Conservation (phyloP, 2,329 filamentous ascomycete species). For the Albifimbria verrucaria region DNA sequence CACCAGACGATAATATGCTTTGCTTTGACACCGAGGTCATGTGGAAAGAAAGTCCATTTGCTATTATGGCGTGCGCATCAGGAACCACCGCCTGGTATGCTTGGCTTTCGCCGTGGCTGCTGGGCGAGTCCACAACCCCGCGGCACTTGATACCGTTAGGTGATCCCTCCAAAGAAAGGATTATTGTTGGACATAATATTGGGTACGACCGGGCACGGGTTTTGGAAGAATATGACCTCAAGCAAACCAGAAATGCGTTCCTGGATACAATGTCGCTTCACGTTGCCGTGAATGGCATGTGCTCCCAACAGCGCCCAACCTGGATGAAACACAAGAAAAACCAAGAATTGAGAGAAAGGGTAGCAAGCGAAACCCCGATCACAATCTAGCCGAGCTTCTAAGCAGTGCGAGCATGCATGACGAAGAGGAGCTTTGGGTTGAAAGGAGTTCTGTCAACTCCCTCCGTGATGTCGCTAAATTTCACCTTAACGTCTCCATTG, state of each 20-base stretch:
- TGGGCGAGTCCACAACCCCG: constrained; percentile 74
- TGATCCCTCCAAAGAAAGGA: constrained; percentile 65
- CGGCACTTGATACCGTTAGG: constrained; percentile 85
- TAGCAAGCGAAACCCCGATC: constrained; percentile 68
- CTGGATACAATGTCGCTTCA: constrained; percentile 98
- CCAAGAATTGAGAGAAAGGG: constrained; percentile 75
- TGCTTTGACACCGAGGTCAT: constrained; percentile 97
- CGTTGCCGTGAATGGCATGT: constrained; percentile 98
- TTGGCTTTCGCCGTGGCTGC: constrained; percentile 93
- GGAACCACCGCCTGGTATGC: constrained; percentile 92
- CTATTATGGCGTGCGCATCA: constrained; percentile 94
- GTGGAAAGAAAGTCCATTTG: constrained; percentile 89
- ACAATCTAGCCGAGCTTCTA: constrained; percentile 69
- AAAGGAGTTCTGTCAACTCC: constrained; percentile 91
- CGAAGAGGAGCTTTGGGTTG: constrained; percentile 94
- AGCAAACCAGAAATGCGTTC: constrained; percentile 81
- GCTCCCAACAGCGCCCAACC: constrained; percentile 88
- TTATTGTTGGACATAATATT: constrained; percentile 92
- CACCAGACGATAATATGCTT: constrained; percentile 76
- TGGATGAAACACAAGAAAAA: constrained; percentile 98
- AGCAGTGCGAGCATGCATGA: constrained; percentile 70
- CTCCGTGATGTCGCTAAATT: constrained; percentile 94
- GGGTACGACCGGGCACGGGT: constrained; percentile 91
- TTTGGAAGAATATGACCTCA: constrained; percentile 81
- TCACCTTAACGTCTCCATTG: constrained; percentile 85